phyloP scores from a whole-genome alignment of 129 eudicot genomes.

The Dittrichia graveolens region DNA sequence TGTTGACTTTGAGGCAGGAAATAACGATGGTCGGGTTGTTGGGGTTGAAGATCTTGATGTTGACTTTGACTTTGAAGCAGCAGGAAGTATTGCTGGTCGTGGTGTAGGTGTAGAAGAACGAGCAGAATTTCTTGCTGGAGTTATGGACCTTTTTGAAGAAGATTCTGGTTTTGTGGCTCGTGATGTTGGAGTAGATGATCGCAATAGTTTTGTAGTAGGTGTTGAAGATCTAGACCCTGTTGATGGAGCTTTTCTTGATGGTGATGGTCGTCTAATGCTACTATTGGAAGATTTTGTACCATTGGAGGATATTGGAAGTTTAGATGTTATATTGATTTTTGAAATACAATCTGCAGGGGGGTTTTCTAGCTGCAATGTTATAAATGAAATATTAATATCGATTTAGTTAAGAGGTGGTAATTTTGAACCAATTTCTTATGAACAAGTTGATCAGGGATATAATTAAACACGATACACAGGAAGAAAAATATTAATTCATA shows the following conservation, averaged over 20 bases:
- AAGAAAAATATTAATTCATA: no score
- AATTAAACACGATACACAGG: no score
- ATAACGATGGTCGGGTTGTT: slow-evolving; percentile 39
- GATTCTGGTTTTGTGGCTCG: slow-evolving; percentile 47
- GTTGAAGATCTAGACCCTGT: slow-evolving; percentile 47
- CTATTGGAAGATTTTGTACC: slow-evolving; percentile 42
- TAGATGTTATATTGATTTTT: slow-evolving; percentile 31
- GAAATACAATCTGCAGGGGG: slow-evolving; percentile 35
- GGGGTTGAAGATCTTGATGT: slow-evolving; percentile 61
- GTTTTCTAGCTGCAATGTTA: slow-evolving; percentile 49
- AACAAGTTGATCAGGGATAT: no score
- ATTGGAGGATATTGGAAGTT: slow-evolving; percentile 41
- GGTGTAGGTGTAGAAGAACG: slow-evolving; percentile 50
- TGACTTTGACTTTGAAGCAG: slow-evolving; percentile 35
- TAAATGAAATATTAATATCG: neutral
- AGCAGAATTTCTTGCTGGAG: neutral
- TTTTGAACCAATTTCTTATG: no score
- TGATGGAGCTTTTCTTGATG: slow-evolving; percentile 46
- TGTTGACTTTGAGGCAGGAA: slow-evolving; percentile 40
- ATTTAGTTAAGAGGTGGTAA: no score
- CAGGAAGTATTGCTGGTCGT: slow-evolving; percentile 36
- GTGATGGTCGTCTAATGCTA: slow-evolving; percentile 51
- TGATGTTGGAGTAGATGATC: slow-evolving; percentile 69
- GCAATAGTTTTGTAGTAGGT: slow-evolving; percentile 51
- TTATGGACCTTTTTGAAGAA: slow-evolving; percentile 34